Evolutionary conservation across 345 rosid species (phyloP).

Genomic region (Cardamine occulta): DNA sequence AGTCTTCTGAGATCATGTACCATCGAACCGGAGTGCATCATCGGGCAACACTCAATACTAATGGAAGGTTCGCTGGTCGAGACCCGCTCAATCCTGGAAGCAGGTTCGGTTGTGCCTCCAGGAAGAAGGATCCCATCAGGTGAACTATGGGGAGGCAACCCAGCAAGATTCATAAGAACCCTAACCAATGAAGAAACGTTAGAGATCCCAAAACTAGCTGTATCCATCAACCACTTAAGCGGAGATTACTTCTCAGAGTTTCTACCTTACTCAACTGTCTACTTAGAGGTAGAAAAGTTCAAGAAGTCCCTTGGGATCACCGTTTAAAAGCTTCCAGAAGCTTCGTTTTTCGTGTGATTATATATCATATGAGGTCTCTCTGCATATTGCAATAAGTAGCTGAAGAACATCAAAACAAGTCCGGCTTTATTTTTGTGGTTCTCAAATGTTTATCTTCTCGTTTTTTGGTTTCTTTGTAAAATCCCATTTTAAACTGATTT

Average conservation of each 20-base stretch:
- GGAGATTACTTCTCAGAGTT: conserved; percentile 76
- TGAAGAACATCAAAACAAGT: conserved; percentile 48
- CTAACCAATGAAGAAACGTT: conserved; percentile 88
- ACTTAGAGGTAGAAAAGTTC: conserved; percentile 94
- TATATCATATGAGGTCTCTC: conserved; percentile 40
- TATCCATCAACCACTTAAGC: conserved; percentile 87
- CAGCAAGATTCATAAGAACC: conserved; percentile 82
- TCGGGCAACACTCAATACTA: conserved; percentile 94
- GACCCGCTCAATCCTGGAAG: conserved; percentile 89
- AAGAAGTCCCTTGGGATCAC: conserved; percentile 75
- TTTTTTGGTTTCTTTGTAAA: conserved; percentile 26
- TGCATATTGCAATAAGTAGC: conserved; percentile 66
- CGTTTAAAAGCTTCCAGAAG: conserved; percentile 49
- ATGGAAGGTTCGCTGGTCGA: conserved; percentile 99
- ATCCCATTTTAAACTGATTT: conserved; percentile 20
- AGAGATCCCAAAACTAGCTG: conserved; percentile 96
- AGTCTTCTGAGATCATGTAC: conserved; percentile 89
- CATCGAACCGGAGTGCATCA: conserved; percentile 96
- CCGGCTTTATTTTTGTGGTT: conserved; percentile 3
- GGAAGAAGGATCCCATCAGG: conserved; percentile 96
- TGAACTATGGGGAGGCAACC: conserved; percentile 99
- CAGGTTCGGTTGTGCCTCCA: conserved; percentile 94
- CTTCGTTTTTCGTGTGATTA: conserved; percentile 16
- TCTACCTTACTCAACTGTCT: conserved; percentile 88
- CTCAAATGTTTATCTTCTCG: conserved; percentile 7